These are phyloP conservation scores for Canariomyces notabilis DNA, from an alignment of 2,329 filamentous ascomycete genomes.

Conservation along the genomic window DNA sequence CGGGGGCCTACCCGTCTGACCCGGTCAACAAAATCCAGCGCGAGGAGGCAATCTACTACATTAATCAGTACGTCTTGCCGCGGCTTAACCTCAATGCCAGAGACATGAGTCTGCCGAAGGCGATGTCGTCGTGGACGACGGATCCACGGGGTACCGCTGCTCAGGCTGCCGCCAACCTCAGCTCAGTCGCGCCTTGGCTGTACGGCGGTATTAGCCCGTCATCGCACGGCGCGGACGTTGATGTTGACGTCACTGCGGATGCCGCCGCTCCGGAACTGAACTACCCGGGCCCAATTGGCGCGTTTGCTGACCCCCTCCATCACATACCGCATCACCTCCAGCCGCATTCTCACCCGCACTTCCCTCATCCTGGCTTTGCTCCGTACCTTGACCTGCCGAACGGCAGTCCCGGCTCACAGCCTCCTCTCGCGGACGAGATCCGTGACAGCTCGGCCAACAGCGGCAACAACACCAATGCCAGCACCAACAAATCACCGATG, in stretches of 20 bases:
- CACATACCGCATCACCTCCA: constrained; percentile 6
- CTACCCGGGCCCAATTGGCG: constrained; percentile 30
- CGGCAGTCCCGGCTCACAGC: neutral
- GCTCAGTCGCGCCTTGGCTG: constrained; percentile 53
- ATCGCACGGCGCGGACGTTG: constrained; percentile 5
- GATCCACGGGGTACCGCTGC: constrained; percentile 25
- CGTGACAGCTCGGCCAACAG: neutral
- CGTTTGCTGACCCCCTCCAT: constrained; percentile 16
- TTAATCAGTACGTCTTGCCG: constrained; percentile 64
- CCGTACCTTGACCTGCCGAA: neutral
- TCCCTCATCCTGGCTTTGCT: neutral
- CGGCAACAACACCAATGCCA: neutral
- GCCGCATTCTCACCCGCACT: constrained; percentile 1
- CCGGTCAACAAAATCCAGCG: constrained; percentile 61
- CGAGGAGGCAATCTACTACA: constrained; percentile 62
- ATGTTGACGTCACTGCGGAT: constrained; percentile 29
- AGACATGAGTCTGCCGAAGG: constrained; percentile 34
- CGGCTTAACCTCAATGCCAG: constrained; percentile 50
- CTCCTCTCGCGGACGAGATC: neutral
- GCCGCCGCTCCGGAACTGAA: constrained; percentile 25
- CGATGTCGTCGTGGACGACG: constrained; percentile 25
- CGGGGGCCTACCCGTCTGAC: constrained; percentile 47
- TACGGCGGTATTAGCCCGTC: constrained; percentile 40
- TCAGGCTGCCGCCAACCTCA: constrained; percentile 47
- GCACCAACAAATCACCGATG: constrained; percentile 2